phyloP scores from a whole-genome alignment of 2,329 filamentous ascomycete genomes.

The Nakataea oryzae region DNA sequence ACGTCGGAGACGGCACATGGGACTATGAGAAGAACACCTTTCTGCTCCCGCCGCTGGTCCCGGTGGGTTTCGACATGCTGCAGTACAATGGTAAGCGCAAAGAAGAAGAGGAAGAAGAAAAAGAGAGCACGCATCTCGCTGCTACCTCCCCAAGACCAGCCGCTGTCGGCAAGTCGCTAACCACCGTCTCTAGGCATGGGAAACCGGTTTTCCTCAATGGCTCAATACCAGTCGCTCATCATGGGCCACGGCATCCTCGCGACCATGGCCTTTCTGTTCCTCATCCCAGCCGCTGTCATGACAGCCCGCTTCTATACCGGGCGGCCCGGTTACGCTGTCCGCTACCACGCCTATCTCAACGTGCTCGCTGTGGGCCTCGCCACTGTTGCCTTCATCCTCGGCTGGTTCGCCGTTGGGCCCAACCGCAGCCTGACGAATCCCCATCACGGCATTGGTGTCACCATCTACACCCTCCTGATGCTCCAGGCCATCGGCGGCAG shows the following conservation, averaged over 20 bases:
- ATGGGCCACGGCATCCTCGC: constrained; percentile 63
- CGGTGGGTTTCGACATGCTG: constrained; percentile 72
- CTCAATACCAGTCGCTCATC: constrained; percentile 62
- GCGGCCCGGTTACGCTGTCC: constrained; percentile 49
- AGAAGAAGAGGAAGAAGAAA: not conserved
- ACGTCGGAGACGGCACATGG: constrained; percentile 77
- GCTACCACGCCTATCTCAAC: constrained; percentile 65
- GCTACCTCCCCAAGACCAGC: not conserved
- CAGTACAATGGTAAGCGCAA: constrained; percentile 62
- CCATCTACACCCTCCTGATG: constrained; percentile 64
- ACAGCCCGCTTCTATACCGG: constrained; percentile 60
- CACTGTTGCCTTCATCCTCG: constrained; percentile 63
- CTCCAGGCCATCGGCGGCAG: constrained; percentile 62
- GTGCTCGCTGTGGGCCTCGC: constrained; percentile 57
- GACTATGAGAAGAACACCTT: constrained; percentile 69
- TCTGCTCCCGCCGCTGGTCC: constrained; percentile 65
- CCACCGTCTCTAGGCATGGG: constrained; percentile 54
- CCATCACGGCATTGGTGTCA: constrained; percentile 74
- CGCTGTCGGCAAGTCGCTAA: not conserved
- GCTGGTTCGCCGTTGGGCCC: constrained; percentile 69
- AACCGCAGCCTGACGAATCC: constrained; percentile 65
- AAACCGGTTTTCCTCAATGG: constrained; percentile 61
- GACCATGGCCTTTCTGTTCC: constrained; percentile 61
- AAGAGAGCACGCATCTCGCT: not conserved
- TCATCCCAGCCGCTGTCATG: constrained; percentile 66